Percentiles rank a stretch among this genome's conserved stretches.
Evolutionary conservation across 1,284 basidiomycete genomes (phyloP).

Genomic region (Trichosporon asahii): DNA sequence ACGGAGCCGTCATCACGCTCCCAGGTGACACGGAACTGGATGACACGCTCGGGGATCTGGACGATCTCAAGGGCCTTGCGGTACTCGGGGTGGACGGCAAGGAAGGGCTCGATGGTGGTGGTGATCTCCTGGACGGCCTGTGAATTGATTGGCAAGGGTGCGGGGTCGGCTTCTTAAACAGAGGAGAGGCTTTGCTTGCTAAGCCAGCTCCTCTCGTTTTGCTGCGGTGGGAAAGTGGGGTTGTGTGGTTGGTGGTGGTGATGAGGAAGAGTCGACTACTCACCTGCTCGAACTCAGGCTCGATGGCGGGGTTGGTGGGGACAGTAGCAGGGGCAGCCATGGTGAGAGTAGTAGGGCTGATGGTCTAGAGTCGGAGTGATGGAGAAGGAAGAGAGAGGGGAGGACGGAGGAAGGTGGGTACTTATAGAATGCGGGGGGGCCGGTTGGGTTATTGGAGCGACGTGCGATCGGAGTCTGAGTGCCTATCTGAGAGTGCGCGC

Average conservation of each 20-base stretch:
- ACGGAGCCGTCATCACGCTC: constrained; percentile 67
- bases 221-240: neutral
- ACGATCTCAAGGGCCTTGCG: constrained; percentile 67
- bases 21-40: constrained; percentile 77
- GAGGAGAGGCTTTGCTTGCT: neutral
- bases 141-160: neutral
- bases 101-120: constrained; percentile 64
- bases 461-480: constrained; percentile 1
- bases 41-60: constrained; percentile 67
- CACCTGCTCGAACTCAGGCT: constrained; percentile 61
- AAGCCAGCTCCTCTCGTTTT: neutral
- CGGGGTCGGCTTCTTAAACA: neutral
- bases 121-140: constrained; percentile 64
- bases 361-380: constrained; percentile 9
- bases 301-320: constrained; percentile 50
- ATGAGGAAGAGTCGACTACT: constrained; percentile 19
- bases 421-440: constrained; percentile 12
- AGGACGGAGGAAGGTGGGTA: neutral
- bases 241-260: neutral
- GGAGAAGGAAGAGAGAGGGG: neutral
- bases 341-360: neutral
- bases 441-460: neutral
- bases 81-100: constrained; percentile 68
- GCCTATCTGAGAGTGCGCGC: neutral
- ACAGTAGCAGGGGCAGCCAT: neutral